These are phyloP conservation scores for Quillaja saponaria DNA, from an alignment of 306 rosid genomes.

Conservation along the genomic window DNA sequence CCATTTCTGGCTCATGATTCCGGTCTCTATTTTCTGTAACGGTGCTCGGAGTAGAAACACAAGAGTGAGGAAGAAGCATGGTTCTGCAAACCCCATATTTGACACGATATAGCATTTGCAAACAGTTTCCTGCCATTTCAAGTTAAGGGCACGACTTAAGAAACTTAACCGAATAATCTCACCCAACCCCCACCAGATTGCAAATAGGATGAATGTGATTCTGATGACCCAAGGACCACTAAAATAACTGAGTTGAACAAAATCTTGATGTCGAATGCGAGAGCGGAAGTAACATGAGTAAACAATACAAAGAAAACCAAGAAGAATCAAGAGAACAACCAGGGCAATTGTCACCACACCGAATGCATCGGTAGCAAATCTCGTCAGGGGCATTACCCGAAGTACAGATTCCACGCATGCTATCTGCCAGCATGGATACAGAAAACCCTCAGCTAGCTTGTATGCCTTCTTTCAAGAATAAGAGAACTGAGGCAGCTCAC, in stretches of 20 bases:
- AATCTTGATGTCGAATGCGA: conserved; percentile 61
- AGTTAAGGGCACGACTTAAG: conserved; percentile 58
- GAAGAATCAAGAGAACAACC: conserved; percentile 79
- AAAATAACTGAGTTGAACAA: conserved; percentile 75
- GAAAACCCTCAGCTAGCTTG: conserved; percentile 52
- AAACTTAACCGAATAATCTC: conserved; percentile 75
- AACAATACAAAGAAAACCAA: conserved; percentile 73
- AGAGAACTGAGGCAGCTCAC: conserved; percentile 25
- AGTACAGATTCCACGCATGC: conserved; percentile 99
- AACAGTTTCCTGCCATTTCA: conserved; percentile 77
- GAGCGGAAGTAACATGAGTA: conserved; percentile 90
- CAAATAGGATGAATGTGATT: conserved; percentile 70
- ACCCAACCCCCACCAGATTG: conserved; percentile 95
- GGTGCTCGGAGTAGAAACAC: conserved; percentile 94
- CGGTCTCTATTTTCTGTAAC: conserved; percentile 70
- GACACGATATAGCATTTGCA: conserved; percentile 96
- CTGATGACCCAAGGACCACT: conserved; percentile 98
- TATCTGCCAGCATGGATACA: conserved; percentile 98
- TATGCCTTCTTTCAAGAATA: conserved; percentile 47
- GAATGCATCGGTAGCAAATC: conserved; percentile 94
- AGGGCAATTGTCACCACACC: conserved; percentile 96
- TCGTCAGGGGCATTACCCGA: conserved; percentile 99
- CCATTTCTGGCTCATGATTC: conserved; percentile 78
- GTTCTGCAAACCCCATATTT: conserved; percentile 96
- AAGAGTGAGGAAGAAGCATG: conserved; percentile 91